phyloP scores from a whole-genome alignment of 306 rosid genomes.

The Gastrolobium bilobum region DNA sequence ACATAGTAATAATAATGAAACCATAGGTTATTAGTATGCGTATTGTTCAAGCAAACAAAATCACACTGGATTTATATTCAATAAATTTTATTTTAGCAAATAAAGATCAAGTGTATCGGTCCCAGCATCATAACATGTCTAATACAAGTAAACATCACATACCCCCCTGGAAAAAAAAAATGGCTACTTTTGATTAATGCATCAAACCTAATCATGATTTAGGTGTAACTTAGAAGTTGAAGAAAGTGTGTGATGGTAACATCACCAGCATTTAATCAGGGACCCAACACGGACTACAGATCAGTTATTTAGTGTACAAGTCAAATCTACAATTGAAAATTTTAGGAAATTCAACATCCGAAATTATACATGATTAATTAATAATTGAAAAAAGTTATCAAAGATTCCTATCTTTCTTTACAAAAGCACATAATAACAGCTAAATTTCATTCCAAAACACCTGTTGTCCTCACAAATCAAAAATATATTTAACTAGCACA shows the following conservation, averaged over 20 bases:
- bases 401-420: not conserved
- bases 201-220: constrained; percentile 1
- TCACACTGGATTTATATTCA: constrained; percentile 20
- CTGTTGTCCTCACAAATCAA: constrained; percentile 7
- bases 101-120: constrained; percentile 9
- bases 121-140: constrained; percentile 18
- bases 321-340: constrained; percentile 17
- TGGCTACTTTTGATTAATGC: not conserved
- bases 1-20: constrained; percentile 43
- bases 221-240: not conserved
- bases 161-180: not conserved
- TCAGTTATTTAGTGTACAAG: not conserved
- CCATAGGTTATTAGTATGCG: constrained; percentile 17
- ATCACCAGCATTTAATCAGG: constrained; percentile 25
- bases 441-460: constrained; percentile 13
- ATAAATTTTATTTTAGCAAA: constrained; percentile 4
- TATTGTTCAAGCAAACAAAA: constrained; percentile 30
- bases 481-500: constrained; percentile 1
- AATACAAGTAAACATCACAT: not conserved
- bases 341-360: not conserved
- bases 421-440: not conserved
- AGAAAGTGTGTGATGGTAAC: not conserved
- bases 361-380: constrained; percentile 15
- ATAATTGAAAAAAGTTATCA: not conserved
- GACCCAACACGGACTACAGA: constrained; percentile 12